phyloP scores from a whole-genome alignment of 2,329 filamentous ascomycete species.

The Diaporthe helianthi region DNA sequence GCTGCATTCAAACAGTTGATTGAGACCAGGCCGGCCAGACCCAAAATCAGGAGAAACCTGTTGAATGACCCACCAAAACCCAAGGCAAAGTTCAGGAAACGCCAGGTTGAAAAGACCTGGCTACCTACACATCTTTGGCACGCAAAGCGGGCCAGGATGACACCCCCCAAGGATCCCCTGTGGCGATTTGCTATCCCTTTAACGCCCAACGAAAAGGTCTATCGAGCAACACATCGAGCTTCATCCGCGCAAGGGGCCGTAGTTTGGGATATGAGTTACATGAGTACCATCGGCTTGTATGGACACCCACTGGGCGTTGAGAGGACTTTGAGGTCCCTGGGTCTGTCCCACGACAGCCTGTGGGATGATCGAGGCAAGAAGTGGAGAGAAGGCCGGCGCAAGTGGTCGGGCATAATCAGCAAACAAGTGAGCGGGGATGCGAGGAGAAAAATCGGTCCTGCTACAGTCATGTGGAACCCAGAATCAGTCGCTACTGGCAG shows the following conservation, averaged over 20 bases:
- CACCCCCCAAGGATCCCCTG: slow-evolving; percentile 75
- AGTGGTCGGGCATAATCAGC: slow-evolving; percentile 58
- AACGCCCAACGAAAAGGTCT: slow-evolving; percentile 88
- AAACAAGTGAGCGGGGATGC: slow-evolving; percentile 58
- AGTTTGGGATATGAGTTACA: slow-evolving; percentile 94
- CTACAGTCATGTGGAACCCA: slow-evolving; percentile 78
- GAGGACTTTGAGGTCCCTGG: slow-evolving; percentile 70
- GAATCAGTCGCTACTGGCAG: slow-evolving; percentile 37
- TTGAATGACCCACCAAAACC: slow-evolving; percentile 66
- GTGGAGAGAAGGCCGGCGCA: slow-evolving; percentile 67
- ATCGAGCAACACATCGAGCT: slow-evolving; percentile 84
- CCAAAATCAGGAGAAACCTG: slow-evolving; percentile 74
- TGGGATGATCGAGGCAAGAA: slow-evolving; percentile 71
- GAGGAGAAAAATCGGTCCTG: slow-evolving; percentile 71
- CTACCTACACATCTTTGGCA: slow-evolving; percentile 94
- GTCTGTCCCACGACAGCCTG: slow-evolving; percentile 64
- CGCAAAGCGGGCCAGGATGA: slow-evolving; percentile 90
- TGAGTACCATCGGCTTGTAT: slow-evolving; percentile 82
- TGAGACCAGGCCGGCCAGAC: slow-evolving; percentile 53
- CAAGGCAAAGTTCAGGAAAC: slow-evolving; percentile 77
- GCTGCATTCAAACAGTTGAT: slow-evolving; percentile 42
- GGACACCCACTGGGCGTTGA: slow-evolving; percentile 64
- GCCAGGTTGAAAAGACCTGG: slow-evolving; percentile 90
- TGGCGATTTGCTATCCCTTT: slow-evolving; percentile 91
- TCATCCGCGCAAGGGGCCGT: slow-evolving; percentile 78